Evolutionary conservation across 352 stramenopile genomes (phyloP).

Genomic region (Phytophthora boehmeriae): DNA sequence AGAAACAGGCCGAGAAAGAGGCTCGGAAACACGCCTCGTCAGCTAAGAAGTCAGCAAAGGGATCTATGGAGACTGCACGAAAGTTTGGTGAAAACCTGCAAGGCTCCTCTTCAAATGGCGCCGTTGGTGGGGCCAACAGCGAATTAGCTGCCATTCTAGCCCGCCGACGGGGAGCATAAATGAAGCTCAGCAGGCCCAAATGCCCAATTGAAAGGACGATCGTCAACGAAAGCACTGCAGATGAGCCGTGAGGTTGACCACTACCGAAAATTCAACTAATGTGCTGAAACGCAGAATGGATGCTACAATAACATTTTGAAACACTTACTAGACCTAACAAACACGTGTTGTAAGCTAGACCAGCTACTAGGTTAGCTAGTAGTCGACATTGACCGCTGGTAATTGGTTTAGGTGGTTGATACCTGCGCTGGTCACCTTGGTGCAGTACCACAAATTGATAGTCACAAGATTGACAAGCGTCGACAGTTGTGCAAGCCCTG

Average conservation of each 20-base stretch:
- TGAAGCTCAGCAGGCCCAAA: no score
- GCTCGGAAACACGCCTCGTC: conserved; percentile 51
- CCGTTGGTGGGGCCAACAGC: conserved; percentile 74
- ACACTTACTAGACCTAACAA: background rate
- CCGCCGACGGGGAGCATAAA: conserved; percentile 55
- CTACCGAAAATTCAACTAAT: background rate
- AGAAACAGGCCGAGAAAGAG: conserved; percentile 83
- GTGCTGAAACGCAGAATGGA: background rate
- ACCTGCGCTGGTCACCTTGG: conserved; percentile 62
- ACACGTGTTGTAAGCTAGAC: background rate
- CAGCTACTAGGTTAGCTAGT: no score
- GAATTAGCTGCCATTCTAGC: conserved; percentile 84
- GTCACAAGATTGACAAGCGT: conserved; percentile 54
- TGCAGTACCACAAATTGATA: conserved; percentile 86
- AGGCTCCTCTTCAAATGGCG: conserved; percentile 41
- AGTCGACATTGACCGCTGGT: conserved; percentile 55
- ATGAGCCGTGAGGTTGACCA: conserved; percentile 8
- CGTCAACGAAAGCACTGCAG: background rate
- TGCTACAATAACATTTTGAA: background rate
- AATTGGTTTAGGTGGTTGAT: conserved; percentile 58
- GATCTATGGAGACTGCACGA: conserved; percentile 58
- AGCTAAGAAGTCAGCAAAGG: conserved; percentile 49
- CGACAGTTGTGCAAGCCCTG: conserved; percentile 51
- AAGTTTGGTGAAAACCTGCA: conserved; percentile 80
- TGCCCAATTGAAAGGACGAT: no score